A percentile compares a stretch with the other conserved stretches of the same genome.
phyloP scores from a whole-genome alignment of 2,329 filamentous ascomycete species.

The Cladosporium oxysporum region DNA sequence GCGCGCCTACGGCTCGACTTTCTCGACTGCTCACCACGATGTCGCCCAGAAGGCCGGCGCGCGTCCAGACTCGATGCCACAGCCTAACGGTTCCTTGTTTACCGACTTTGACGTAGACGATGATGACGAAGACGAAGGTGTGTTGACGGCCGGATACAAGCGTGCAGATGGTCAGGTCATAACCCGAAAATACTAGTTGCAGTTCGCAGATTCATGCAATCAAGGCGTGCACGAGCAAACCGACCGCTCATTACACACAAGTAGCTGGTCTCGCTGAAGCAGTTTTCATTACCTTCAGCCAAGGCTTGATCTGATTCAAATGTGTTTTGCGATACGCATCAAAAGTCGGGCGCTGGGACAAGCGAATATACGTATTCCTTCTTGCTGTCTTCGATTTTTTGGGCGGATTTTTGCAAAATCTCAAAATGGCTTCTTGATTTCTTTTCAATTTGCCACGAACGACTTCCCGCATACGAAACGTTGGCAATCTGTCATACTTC shows the following conservation, averaged over 20 bases:
- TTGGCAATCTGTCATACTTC: not conserved
- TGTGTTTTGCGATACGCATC: not conserved
- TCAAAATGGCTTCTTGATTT: not conserved
- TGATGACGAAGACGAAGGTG: slow-evolving; percentile 11
- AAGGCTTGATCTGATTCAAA: not conserved
- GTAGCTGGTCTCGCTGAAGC: not conserved
- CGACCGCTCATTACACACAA: not conserved
- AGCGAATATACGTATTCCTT: not conserved
- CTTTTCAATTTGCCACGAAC: not conserved
- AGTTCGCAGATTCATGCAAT: slow-evolving; percentile 16
- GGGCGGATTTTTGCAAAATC: not conserved
- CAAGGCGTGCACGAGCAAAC: slow-evolving; percentile 8
- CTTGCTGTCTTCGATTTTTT: not conserved
- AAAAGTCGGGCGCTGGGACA: not conserved
- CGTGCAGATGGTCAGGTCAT: slow-evolving; percentile 14
- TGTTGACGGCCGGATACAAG: slow-evolving; percentile 17
- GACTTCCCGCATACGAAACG: not conserved
- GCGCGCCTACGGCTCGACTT: slow-evolving; percentile 49
- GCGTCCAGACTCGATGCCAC: slow-evolving; percentile 5
- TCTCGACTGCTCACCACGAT: slow-evolving; percentile 37
- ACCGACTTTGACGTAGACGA: slow-evolving; percentile 12
- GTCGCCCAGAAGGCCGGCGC: slow-evolving; percentile 20
- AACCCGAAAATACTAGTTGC: slow-evolving; percentile 11
- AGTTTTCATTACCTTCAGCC: not conserved
- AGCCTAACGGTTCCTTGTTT: not conserved